These are phyloP conservation scores for Mycena floridula DNA, from an alignment of 768 basidiomycete species.

Conservation along the genomic window DNA sequence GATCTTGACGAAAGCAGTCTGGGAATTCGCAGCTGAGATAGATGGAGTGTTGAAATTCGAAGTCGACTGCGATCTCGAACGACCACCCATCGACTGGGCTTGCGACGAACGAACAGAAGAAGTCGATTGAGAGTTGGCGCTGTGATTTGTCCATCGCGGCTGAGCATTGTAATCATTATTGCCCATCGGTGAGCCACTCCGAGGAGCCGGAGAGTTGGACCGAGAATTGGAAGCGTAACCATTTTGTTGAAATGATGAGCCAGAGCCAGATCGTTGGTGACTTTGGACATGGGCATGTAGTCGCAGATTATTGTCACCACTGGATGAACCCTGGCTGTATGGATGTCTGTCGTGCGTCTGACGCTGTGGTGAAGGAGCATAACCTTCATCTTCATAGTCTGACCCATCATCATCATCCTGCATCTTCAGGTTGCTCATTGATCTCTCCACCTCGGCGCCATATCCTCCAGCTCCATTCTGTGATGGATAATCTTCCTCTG, in stretches of 20 bases:
- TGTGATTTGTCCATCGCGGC: constrained; percentile 8
- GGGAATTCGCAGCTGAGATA: constrained; percentile 72
- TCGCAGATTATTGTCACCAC: constrained; percentile 34
- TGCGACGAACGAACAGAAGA: constrained; percentile 50
- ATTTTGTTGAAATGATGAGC: constrained; percentile 36
- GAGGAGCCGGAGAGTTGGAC: constrained; percentile 29
- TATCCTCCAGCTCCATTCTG: constrained; percentile 27
- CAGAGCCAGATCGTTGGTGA: constrained; percentile 46
- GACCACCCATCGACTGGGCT: constrained; percentile 20
- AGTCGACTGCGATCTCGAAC: constrained; percentile 9
- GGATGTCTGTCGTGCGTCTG: constrained; percentile 34
- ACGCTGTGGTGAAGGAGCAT: constrained; percentile 37
- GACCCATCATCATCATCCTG: constrained; percentile 56
- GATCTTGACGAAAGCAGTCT: constrained; percentile 93
- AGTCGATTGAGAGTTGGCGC: constrained; percentile 33
- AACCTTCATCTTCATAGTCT: constrained; percentile 58
- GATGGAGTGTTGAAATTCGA: constrained; percentile 59
- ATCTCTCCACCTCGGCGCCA: constrained; percentile 39
- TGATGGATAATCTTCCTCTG: constrained; percentile 30
- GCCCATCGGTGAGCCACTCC: constrained; percentile 30
- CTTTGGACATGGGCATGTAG: constrained; percentile 38
- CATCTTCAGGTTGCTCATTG: constrained; percentile 44
- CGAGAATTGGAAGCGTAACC: constrained; percentile 28
- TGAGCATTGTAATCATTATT: background rate
- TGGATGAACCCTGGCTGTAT: constrained; percentile 31